A percentile compares a stretch with the other conserved stretches of the same genome.
Evolutionary conservation across 2,329 filamentous ascomycete genomes (phyloP).

Genomic region (Aspergillus chevalieri): DNA sequence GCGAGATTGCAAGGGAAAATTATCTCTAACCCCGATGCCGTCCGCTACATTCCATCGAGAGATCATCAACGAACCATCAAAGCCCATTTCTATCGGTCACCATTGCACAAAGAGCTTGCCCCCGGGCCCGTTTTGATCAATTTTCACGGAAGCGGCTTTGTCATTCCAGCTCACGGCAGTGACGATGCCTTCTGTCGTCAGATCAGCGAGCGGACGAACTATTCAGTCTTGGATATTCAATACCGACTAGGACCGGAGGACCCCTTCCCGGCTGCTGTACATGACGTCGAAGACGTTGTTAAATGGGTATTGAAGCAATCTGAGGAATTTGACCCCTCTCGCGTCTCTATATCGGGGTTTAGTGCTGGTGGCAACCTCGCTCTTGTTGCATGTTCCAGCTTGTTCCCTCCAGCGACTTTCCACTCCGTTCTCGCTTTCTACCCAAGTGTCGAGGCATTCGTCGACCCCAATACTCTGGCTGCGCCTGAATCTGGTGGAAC

Average conservation of each 20-base stretch:
- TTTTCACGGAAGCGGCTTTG: conserved; percentile 26
- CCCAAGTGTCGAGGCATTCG: conserved; percentile 16
- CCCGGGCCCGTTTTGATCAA: conserved; percentile 22
- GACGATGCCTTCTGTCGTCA: conserved; percentile 22
- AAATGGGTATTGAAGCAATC: conserved; percentile 25
- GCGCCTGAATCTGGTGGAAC: neutral
- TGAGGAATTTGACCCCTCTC: conserved; percentile 21
- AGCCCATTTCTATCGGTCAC: conserved; percentile 19
- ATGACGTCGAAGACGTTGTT: conserved; percentile 32
- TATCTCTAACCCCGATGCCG: conserved; percentile 15
- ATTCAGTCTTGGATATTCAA: conserved; percentile 30
- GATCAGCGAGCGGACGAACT: conserved; percentile 15
- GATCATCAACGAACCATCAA: conserved; percentile 19
- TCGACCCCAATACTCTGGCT: neutral
- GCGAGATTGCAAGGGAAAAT: neutral
- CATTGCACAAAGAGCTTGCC: neutral
- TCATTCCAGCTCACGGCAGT: conserved; percentile 21
- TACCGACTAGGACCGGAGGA: conserved; percentile 37
- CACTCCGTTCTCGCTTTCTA: conserved; percentile 26
- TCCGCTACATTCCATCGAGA: conserved; percentile 17
- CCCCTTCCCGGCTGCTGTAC: conserved; percentile 31
- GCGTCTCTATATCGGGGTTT: conserved; percentile 34
- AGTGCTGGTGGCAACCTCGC: conserved; percentile 38
- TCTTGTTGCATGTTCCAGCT: conserved; percentile 20
- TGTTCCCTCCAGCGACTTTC: conserved; percentile 15